Base-by-base conservation (phyloP, 2,329 filamentous ascomycete species). In the Ustilaginoidea virens region DNA sequence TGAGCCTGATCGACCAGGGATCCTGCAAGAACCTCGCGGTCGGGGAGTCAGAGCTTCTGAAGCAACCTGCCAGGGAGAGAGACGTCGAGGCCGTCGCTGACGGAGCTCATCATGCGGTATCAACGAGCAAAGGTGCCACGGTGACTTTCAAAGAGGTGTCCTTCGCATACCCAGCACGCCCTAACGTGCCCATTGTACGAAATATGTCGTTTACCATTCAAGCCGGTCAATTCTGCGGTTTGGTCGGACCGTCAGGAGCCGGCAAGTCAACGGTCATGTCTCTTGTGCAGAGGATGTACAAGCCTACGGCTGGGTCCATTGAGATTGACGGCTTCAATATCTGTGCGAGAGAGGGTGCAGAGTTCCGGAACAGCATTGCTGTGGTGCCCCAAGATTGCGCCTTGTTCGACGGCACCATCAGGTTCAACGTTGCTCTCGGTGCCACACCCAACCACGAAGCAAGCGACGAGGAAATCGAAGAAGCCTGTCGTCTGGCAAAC, bases 251-350 rank as follows among this genome's bases (percentile, higher is more conserved):
- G 4, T 74, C 69, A 0, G 74, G 74, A 2, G 68, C 72, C 2
- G 74, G 74, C 1, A 80, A 80, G 43, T 76, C 69, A 1, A 78
- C 74, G 13, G 69, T 74, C 26, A 61, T 79, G 41, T 61, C 66
- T 2, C 49, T 69, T 4, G 47, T 68, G 1, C 61, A 67, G 38
- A 49, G 61, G 11, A 59, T 69, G 39, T 66, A 68, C 44, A 46
- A 47, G 4, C 57, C 61, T 1, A 43, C 48, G 0, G 35, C 46
- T 3, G 61, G 62, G 10, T 41, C 41, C 4, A 46, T 66, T 18
- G 41, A 55, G 17, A 50, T 66, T n/a, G 55, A 65, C 36, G 58
- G 59, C 3, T 36, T 53, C 2, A 55, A 69, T 39, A 57, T 70
- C 16, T 51, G 53, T 9, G 50, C 49, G 10, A 47, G 51, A 5